phyloP scores from a whole-genome alignment of 2,329 filamentous ascomycete genomes.

The Colletotrichum sp. region DNA sequence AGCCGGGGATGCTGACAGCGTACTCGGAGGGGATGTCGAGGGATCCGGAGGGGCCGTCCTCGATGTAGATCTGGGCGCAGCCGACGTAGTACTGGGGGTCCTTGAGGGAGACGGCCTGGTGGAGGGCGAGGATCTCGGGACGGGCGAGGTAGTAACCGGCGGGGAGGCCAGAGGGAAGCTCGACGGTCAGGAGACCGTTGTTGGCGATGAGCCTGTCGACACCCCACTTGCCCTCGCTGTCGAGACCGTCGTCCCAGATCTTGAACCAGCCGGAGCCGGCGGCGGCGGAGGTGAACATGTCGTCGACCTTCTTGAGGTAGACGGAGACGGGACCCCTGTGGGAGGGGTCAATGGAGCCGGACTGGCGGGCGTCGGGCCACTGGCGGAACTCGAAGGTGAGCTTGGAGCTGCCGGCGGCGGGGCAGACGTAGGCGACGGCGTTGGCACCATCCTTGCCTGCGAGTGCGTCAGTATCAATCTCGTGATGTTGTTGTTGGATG shows the following conservation, averaged over 20 bases:
- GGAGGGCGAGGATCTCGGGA: slow-evolving; percentile 72
- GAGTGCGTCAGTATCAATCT: neutral
- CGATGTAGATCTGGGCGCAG: slow-evolving; percentile 73
- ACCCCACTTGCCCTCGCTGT: slow-evolving; percentile 68
- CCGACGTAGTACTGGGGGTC: slow-evolving; percentile 77
- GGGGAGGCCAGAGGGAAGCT: slow-evolving; percentile 65
- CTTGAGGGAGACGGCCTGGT: slow-evolving; percentile 55
- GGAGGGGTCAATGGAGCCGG: slow-evolving; percentile 62
- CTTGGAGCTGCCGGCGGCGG: slow-evolving; percentile 54
- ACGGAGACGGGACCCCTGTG: slow-evolving; percentile 75
- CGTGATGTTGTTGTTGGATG: slow-evolving; percentile 8
- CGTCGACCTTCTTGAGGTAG: slow-evolving; percentile 73
- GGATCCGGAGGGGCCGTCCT: slow-evolving; percentile 48
- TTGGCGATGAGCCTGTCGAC: slow-evolving; percentile 71
- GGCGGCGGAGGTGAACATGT: slow-evolving; percentile 57
- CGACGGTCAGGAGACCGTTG: slow-evolving; percentile 67
- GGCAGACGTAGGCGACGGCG: slow-evolving; percentile 54
- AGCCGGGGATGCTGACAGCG: slow-evolving; percentile 70
- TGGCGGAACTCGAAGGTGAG: slow-evolving; percentile 72
- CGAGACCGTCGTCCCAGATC: slow-evolving; percentile 74
- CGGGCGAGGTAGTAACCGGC: slow-evolving; percentile 75
- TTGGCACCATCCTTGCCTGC: slow-evolving; percentile 48
- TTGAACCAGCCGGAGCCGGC: slow-evolving; percentile 79
- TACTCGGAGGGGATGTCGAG: slow-evolving; percentile 51
- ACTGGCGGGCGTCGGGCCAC: slow-evolving; percentile 59